Evolutionary conservation across 2,329 filamentous ascomycete species (phyloP), one percentile per base, ranked within the genome.

Genomic region (Talaromyces sp.): DNA sequence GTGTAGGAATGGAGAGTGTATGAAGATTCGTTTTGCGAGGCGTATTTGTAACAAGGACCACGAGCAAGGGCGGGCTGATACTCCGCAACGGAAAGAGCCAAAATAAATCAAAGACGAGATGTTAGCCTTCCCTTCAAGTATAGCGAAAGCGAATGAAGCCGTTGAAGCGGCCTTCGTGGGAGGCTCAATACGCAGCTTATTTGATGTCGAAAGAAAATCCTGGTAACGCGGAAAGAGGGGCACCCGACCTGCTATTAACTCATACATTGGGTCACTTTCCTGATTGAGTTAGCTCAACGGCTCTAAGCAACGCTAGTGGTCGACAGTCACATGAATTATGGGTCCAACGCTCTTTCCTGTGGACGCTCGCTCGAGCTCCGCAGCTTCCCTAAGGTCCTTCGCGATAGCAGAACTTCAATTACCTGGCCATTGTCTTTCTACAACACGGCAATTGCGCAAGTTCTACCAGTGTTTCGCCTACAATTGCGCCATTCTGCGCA

Each of bases 141-240:
- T n/a, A 38, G 17, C 31, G 25, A 22, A 36, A 47, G 58, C 58
- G 29, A 49, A 51, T 17, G n/a, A 61, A 38, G 59, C 59, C 59
- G 59, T 22, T 38, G 56, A 36, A 59, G 15, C 56, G 56, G 56
- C 58, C 58, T 59, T 59, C 58, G 11, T 34, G 51, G 17, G 59
- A 61, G 59, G 59, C 59, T 61, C 59, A 61, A 47, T 61, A 22
- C 31, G 53, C 15, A 56, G 19, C n/a, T 25, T 38, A 13, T 34
- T 49, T 17, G 45, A 61, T 51, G 45, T 47, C 31, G 6, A 17
- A 51, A 25, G n/a, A 49, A 61, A 61, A 49, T 25, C 31, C 25
- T 47, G 15, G 58, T 31, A 61, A 65, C 29, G 40, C 45, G 64
- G 29, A 61, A 58, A 62, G 64, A 65, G 64, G 64, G 63, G 63